Evolutionary conservation across 108 stramenopile species (phyloP), one percentile per base, ranked within the genome.

Genomic region (Cyclotella choctawhatcheeana): DNA sequence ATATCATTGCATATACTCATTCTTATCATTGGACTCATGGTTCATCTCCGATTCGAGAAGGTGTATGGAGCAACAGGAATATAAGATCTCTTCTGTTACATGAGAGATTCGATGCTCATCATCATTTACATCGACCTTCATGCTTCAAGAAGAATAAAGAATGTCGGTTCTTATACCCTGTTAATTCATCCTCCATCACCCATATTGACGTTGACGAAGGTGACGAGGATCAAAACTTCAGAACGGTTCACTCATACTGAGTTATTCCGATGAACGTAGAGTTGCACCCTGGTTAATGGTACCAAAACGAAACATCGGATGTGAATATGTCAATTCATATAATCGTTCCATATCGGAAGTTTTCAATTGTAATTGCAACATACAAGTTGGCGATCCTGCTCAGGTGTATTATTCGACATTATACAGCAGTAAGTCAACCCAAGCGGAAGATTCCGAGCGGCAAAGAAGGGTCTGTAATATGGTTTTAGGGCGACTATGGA

Each of bases 281-380:
- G 54, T 54, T 29, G 52, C 48, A 13, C 67, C 67, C 25, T 69
- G 26, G 26, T 58, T 69, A 56, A 43, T 58, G 22, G 56, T 54
- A 6, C 37, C 55, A 69, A 43, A 12, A 58, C 24, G 54, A 26
- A 51, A 30, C 35, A 53, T 54, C 52, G 67, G 67, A 37, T 73
- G 72, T 17, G 52, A 73, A 29, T 73, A 24, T 27, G 54, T 73
- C 14, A 63, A 63, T 21, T 22, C 21, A 22, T 24, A 73, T 52
- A 73, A 54, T 44, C 17, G 6, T 5, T 12, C 51, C 30, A 14
- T 73, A 43, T 73, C 72, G 20, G 53, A 56, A 7, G 0, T 73
- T 44, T 54, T 73, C 24, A 73, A 63, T 31, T 73, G 72, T 53
- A 73, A 73, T 53, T 55, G 62, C 18, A 73, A 73, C 31, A 30